Evolutionary conservation across 1,284 basidiomycete genomes (phyloP), one percentile per base, ranked within the genome.

Genomic region (Apiotrichum laibachii): DNA sequence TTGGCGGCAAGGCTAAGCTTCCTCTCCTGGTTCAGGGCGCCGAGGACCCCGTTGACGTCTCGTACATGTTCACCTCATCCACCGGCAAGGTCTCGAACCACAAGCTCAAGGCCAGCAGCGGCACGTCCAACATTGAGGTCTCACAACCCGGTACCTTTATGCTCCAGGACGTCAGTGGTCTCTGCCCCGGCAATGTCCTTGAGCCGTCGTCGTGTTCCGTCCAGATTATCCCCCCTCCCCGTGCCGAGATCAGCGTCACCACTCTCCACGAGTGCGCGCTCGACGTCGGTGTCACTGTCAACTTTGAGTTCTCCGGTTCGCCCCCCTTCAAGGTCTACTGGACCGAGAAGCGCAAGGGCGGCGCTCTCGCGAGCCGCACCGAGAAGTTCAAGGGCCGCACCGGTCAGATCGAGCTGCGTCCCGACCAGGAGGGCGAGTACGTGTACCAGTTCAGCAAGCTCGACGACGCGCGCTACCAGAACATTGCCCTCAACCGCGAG

Each of bases 201-300:
- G 88, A 88, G 56, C 91, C 92, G 0, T 88, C 90, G 56, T 83
- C 80, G 3, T 92, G 89, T 68, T 82, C 80, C 50, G 88, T 92
- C 1, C 79, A 88, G 40, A 85, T 91, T 70, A 83, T 87, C 61
- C 89, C 89, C 1, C 76, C 82, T 43, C 91, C 92, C 1, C 85
- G 84, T 2, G 88, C 89, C 15, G 86, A 92, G 69, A 90, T 96
- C 64, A 85, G 88, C 72, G 92, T 93, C 84, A 88, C 87, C 69
- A 87, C 88, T 55, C 89, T 98, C 65, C 89, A 94, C 67, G 95
- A 93, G 80, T 92, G 91, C 73, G 92, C 92, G 39, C 92, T 93
- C 15, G 92, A 97, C 66, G 93, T 90, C 31, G 95, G 95, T 11
- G 88, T 95, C 52, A 88, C 88, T 31, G 91, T 90, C 7, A 85